Conservation (phyloP, 2,329 filamentous ascomycete species). For the Monosporascus ibericus region DNA sequence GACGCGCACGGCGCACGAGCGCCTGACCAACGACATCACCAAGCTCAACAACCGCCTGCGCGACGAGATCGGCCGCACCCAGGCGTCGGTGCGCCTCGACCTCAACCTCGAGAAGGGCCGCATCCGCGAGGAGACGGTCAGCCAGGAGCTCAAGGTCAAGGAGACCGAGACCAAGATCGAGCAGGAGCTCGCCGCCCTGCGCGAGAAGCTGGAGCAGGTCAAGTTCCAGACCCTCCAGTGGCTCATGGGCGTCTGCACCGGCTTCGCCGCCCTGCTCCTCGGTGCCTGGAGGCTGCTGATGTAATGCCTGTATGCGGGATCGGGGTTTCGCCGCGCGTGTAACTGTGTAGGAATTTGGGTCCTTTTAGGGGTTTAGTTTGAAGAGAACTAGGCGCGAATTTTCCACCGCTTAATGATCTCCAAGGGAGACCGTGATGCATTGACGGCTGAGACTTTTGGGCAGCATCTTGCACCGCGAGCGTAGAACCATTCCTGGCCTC, state of each 20-base stretch:
- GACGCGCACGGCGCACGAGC: conserved; percentile 84
- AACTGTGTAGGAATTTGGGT: too few relatives aligned
- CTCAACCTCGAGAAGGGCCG: conserved; percentile 94
- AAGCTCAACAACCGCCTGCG: conserved; percentile 85
- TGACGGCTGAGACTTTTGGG: too few relatives aligned
- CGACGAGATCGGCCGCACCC: conserved; percentile 90
- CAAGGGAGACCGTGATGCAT: too few relatives aligned
- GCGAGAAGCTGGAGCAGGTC: conserved; percentile 91
- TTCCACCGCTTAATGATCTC: too few relatives aligned
- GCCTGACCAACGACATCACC: conserved; percentile 87
- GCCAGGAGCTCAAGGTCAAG: conserved; percentile 96
- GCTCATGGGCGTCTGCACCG: conserved; percentile 80
- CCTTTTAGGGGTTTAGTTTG: too few relatives aligned
- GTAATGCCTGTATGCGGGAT: conserved; percentile 28
- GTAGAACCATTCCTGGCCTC: too few relatives aligned
- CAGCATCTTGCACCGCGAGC: too few relatives aligned
- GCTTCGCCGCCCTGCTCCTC: conserved; percentile 59
- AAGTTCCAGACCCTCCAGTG: conserved; percentile 98
- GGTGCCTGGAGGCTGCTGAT: conserved; percentile 67
- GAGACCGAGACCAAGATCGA: conserved; percentile 98
- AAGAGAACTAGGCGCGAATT: too few relatives aligned
- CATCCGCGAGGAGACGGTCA: conserved; percentile 92
- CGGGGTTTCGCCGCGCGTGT: too few relatives aligned
- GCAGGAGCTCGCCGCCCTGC: conserved; percentile 85
- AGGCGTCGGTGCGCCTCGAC: conserved; percentile 86